A percentile compares a stretch with the other conserved stretches of the same genome.
phyloP scores from a whole-genome alignment of 2,329 filamentous ascomycete genomes.

The Sclerotinia nivalis region DNA sequence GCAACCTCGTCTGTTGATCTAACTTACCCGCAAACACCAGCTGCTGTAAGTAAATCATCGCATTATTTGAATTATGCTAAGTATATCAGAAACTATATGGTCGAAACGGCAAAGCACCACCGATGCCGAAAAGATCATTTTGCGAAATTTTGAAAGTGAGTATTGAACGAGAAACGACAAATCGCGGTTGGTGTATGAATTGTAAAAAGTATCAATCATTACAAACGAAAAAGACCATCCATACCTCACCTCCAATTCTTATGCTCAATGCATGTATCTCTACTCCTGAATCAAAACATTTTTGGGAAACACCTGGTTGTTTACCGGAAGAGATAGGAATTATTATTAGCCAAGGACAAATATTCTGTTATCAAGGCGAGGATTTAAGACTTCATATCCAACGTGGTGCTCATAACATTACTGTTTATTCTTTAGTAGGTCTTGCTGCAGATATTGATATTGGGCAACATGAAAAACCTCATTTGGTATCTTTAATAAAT shows the following conservation, averaged over 20 bases:
- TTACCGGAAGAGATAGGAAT: slow-evolving; percentile 92
- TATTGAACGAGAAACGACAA: slow-evolving; percentile 84
- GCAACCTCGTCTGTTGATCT: slow-evolving; percentile 84
- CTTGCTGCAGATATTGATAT: slow-evolving; percentile 88
- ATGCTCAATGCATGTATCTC: slow-evolving; percentile 82
- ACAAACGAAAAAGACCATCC: slow-evolving; percentile 79
- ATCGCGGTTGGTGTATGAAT: slow-evolving; percentile 88
- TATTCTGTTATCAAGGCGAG: slow-evolving; percentile 92
- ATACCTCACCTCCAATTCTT: slow-evolving; percentile 79
- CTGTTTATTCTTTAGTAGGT: slow-evolving; percentile 88
- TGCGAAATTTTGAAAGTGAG: slow-evolving; percentile 91
- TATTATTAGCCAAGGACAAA: slow-evolving; percentile 85
- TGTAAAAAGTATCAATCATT: slow-evolving; percentile 91
- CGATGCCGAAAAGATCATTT: slow-evolving; percentile 65
- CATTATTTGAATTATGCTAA: slow-evolving; percentile 26
- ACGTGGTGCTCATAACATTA: slow-evolving; percentile 75
- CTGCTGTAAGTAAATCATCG: slow-evolving; percentile 31
- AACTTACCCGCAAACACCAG: slow-evolving; percentile 63
- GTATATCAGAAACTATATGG: slow-evolving; percentile 48
- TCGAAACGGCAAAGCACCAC: slow-evolving; percentile 54
- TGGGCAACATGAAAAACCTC: slow-evolving; percentile 80
- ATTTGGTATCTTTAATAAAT: slow-evolving; percentile 89
- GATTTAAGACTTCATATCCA: slow-evolving; percentile 80
- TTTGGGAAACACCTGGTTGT: slow-evolving; percentile 91
- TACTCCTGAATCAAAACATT: slow-evolving; percentile 68